A percentile compares a stretch with the other conserved stretches of the same genome.
Conservation (phyloP, 1,284 basidiomycete species). For the Gomphus bonarii region DNA sequence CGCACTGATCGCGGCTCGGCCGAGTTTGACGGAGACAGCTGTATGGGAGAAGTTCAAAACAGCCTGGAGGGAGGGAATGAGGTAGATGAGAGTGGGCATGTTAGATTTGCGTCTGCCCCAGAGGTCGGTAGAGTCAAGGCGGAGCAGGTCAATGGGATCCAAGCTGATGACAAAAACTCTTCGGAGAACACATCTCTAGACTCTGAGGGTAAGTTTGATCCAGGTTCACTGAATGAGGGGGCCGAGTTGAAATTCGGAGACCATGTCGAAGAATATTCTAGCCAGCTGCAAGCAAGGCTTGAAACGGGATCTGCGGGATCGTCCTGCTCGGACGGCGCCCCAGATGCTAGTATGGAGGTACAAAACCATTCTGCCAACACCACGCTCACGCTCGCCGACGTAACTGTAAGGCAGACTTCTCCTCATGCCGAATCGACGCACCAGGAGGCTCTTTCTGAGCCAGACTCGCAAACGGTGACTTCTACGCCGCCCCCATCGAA, state of each 20-base stretch:
- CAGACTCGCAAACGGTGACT: neutral
- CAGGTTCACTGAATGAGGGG: neutral
- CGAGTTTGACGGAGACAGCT: neutral
- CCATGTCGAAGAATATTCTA: neutral
- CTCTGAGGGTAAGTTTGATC: neutral
- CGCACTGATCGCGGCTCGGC: neutral
- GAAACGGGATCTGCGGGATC: neutral
- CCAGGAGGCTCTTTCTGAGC: neutral
- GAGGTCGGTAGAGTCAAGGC: neutral
- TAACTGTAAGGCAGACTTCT: neutral
- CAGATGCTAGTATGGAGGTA: slow-evolving; percentile 1
- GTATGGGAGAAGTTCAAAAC: neutral
- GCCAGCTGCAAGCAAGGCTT: neutral
- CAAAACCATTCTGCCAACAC: neutral
- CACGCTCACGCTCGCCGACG: neutral
- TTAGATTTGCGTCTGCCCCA: slow-evolving; percentile 8
- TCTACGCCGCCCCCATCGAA: slow-evolving; percentile 2
- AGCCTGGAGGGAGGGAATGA: neutral
- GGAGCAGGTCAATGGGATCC: neutral
- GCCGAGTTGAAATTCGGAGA: neutral
- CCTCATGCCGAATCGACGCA: neutral
- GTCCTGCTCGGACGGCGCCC: neutral
- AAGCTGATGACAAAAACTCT: neutral
- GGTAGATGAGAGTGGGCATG: neutral
- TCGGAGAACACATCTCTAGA: neutral